A percentile compares a stretch with the other conserved stretches of the same genome.
These are phyloP conservation scores for Hansenula sp. DNA, from an alignment of 1,139 yeast species.

Conservation along the genomic window DNA sequence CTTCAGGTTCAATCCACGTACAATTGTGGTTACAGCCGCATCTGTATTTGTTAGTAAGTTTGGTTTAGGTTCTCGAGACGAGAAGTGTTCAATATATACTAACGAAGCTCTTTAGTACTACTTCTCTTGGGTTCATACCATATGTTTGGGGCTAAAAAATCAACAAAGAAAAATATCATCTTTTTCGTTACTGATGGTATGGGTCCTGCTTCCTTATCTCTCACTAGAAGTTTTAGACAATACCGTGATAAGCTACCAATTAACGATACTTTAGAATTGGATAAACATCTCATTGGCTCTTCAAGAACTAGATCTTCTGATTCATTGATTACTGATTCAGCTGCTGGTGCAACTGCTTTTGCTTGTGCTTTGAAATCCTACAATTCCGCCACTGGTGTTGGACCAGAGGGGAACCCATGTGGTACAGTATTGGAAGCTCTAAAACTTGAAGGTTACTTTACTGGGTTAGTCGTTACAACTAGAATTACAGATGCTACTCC, in stretches of 20 bases:
- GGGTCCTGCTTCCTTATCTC: constrained; percentile 80
- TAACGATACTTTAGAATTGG: constrained; percentile 55
- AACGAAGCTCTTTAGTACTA: background rate
- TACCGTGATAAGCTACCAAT: constrained; percentile 43
- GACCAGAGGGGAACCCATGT: constrained; percentile 56
- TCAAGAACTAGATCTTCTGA: constrained; percentile 72
- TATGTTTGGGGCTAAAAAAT: background rate
- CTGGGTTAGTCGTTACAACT: constrained; percentile 87
- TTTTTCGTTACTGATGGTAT: constrained; percentile 91
- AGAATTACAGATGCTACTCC: constrained; percentile 87
- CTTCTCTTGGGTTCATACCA: background rate
- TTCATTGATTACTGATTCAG: constrained; percentile 80
- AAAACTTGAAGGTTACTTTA: constrained; percentile 66
- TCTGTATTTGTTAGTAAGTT: background rate
- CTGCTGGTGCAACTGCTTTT: constrained; percentile 94
- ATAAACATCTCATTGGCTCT: constrained; percentile 65
- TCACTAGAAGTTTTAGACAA: constrained; percentile 71
- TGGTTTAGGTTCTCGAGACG: no score
- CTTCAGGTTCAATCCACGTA: constrained; percentile 1
- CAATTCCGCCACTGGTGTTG: constrained; percentile 82
- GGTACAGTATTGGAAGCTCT: constrained; percentile 85
- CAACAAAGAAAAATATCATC: constrained; percentile 54
- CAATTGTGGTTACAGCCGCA: background rate
- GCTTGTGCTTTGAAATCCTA: constrained; percentile 74
- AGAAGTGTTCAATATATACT: no score